phyloP scores from a whole-genome alignment of 345 rosid species.

The Aethionema arabicum region DNA sequence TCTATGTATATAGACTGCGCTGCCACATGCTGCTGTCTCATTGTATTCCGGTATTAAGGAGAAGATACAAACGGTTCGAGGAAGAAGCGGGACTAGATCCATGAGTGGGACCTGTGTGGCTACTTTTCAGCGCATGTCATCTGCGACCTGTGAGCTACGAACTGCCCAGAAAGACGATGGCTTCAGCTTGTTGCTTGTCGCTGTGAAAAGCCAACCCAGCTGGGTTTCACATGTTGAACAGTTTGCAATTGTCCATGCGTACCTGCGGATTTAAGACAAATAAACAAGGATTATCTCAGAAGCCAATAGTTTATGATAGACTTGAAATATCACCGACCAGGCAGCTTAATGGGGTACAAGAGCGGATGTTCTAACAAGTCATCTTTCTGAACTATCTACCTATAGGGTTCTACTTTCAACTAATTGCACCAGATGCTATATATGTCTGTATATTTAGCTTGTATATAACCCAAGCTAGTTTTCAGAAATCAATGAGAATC shows the following conservation, averaged over 20 bases:
- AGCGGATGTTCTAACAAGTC: slow-evolving; percentile 5
- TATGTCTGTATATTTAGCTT: neutral
- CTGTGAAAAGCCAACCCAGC: slow-evolving; percentile 91
- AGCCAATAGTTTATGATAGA: neutral
- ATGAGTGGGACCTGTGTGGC: slow-evolving; percentile 6
- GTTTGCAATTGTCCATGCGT: slow-evolving; percentile 74
- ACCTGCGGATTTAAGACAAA: slow-evolving; percentile 47
- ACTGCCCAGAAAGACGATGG: slow-evolving; percentile 91
- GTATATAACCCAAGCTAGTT: neutral
- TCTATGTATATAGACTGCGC: neutral
- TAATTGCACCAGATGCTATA: neutral
- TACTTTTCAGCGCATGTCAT: slow-evolving; percentile 36
- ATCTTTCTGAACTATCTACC: slow-evolving; percentile 1
- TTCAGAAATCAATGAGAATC: neutral
- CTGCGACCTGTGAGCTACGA: slow-evolving; percentile 72
- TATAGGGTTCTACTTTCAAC: slow-evolving; percentile 4
- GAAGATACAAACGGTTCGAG: slow-evolving; percentile 17
- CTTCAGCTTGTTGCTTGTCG: slow-evolving; percentile 62
- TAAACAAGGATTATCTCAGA: neutral
- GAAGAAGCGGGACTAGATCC: neutral
- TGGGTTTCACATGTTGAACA: slow-evolving; percentile 57
- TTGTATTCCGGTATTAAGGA: slow-evolving; percentile 22
- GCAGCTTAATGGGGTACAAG: neutral
- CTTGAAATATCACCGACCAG: slow-evolving; percentile 1
- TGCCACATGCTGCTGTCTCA: slow-evolving; percentile 31